Base-by-base conservation (phyloP, 768 basidiomycete genomes). In the Boletus eberwhitei region DNA sequence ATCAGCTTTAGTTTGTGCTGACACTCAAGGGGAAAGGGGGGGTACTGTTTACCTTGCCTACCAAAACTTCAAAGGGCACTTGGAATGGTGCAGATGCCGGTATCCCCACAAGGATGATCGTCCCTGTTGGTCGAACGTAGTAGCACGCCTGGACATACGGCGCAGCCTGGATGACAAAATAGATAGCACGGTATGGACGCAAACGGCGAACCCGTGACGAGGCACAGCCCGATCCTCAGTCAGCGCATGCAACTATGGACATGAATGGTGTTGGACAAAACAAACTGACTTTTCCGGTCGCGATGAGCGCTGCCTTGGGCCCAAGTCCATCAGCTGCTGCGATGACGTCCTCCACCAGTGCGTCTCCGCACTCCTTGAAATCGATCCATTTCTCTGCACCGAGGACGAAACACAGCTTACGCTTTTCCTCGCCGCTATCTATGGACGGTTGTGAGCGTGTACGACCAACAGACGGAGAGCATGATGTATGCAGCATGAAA, bases 321-420 rank as follows among this genome's bases (percentile, higher is more conserved):
- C 81, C 80, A 9, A 67, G 53, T 0, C 79, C 80, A 31, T 70
- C 79, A 1, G 71, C 65, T 4, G 72, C 73, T 0, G 62, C 66
- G 38, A 73, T 59, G 55, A 82, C 71, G 8, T 73, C 70, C 14
- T 55, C 53, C 39, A 77, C 73, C 46, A 78, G 61, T 6, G 35
- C 54, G n/a, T 77, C 73, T 44, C 73, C 65, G 26, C 64, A 66
- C 53, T 72, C 65, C 57, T 70, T 74, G 69, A 80, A 82, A 65
- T 82, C 81, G 55, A 82, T 50, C 65, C 65, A 69, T 57, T 67
- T 77, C 55, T 77, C 75, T 0, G 74, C 73, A 2, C 79, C 77
- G 50, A 79, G 71, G 16, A 61, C 21, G 49, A 67, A 56, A 59
- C 72, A 73, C 26, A 77, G 58, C 14, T 69, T 55, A 26, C 67